A percentile compares a stretch with the other conserved stretches of the same genome.
phyloP scores from a whole-genome alignment of 2,329 filamentous ascomycete species.

The Neodidymelliopsis sp. region DNA sequence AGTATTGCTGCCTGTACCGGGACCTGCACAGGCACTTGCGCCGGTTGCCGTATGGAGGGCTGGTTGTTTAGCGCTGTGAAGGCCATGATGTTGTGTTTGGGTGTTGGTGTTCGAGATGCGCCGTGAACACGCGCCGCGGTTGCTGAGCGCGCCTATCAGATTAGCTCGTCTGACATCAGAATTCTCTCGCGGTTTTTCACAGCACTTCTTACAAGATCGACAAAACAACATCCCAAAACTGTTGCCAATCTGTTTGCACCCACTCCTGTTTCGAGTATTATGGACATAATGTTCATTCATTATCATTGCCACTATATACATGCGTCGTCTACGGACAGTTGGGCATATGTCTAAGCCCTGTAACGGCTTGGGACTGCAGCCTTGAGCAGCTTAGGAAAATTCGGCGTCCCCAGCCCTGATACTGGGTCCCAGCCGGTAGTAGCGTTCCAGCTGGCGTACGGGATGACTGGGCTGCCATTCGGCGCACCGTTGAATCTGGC shows the following conservation, averaged over 20 bases:
- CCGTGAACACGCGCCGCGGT: slow-evolving; percentile 3
- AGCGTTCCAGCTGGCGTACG: slow-evolving; percentile 41
- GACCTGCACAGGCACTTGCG: slow-evolving; percentile 9
- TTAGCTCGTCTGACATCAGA: slow-evolving; percentile 18
- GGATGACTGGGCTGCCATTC: slow-evolving; percentile 43
- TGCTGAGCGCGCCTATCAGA: slow-evolving; percentile 9
- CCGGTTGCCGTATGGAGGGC: slow-evolving; percentile 11
- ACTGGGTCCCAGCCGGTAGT: slow-evolving; percentile 48
- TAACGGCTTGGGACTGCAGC: slow-evolving; percentile 34
- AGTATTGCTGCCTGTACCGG: slow-evolving; percentile 2
- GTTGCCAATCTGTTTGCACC: too few relatives aligned
- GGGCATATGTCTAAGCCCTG: slow-evolving; percentile 21
- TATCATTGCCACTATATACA: background rate
- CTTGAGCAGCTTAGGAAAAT: slow-evolving; percentile 41
- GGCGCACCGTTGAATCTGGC: slow-evolving; percentile 33
- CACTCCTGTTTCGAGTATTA: background rate
- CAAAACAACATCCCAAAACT: too few relatives aligned
- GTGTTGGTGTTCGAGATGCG: slow-evolving; percentile 18
- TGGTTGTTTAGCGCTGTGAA: slow-evolving; percentile 35
- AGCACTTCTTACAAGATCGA: background rate
- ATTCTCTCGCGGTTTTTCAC: background rate
- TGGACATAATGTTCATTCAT: background rate
- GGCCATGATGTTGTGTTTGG: slow-evolving; percentile 25
- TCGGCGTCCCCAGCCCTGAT: slow-evolving; percentile 41
- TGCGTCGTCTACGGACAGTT: background rate